A percentile compares a stretch with the other conserved stretches of the same genome.
These are phyloP conservation scores for Penicillium sp. DNA, from an alignment of 2,329 filamentous ascomycete species.

Conservation along the genomic window DNA sequence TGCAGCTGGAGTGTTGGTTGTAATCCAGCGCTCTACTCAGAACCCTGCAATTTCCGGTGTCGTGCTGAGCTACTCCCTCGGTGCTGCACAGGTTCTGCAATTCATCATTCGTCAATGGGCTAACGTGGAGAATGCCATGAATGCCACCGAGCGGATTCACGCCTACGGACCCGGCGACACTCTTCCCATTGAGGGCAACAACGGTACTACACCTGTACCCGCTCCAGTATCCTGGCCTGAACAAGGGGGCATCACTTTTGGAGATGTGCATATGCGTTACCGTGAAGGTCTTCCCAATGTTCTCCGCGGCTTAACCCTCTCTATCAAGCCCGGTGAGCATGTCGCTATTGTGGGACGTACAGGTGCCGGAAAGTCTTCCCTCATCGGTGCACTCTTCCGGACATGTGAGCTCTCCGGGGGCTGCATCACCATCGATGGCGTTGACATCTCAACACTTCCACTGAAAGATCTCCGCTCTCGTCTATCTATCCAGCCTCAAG, in stretches of 20 bases:
- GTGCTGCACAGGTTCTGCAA: slow-evolving; percentile 55
- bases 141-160: slow-evolving; percentile 72
- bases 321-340: slow-evolving; percentile 22
- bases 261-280: slow-evolving; percentile 70
- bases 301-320: slow-evolving; percentile 21
- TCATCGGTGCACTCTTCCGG: slow-evolving; percentile 27
- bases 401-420: slow-evolving; percentile 24
- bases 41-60: slow-evolving; percentile 70
- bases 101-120: slow-evolving; percentile 71
- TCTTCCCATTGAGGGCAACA: background rate
- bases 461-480: slow-evolving; percentile 61
- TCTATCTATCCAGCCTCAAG: slow-evolving; percentile 78
- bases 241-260: slow-evolving; percentile 70
- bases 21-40: slow-evolving; percentile 63
- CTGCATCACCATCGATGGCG: slow-evolving; percentile 27
- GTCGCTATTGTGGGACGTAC: slow-evolving; percentile 33
- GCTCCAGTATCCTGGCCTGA: slow-evolving; percentile 76
- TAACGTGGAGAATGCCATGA: slow-evolving; percentile 75
- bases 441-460: slow-evolving; percentile 49
- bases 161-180: slow-evolving; percentile 61
- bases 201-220: slow-evolving; percentile 56
- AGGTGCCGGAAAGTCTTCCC: slow-evolving; percentile 30
- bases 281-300: slow-evolving; percentile 63
- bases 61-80: slow-evolving; percentile 63
- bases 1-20: slow-evolving; percentile 65